Base-by-base conservation (phyloP, 2,329 filamentous ascomycete species). In the Xylaria sp. region DNA sequence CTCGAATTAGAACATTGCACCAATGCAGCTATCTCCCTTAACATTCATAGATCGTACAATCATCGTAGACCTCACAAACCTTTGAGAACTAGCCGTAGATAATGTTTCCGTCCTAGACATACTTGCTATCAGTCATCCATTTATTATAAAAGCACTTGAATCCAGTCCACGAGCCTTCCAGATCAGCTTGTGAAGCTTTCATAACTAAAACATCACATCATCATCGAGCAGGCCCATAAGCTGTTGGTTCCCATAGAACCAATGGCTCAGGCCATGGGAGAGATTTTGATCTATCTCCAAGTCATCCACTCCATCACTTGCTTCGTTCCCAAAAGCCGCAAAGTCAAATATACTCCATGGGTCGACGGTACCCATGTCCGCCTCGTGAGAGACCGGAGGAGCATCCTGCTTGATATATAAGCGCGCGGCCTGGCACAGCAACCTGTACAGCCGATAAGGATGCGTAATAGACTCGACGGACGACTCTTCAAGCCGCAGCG, bases 381-480 rank as follows among this genome's bases (percentile, higher is more conserved):
- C 12, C 18, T 36, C 63, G 5, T 52, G 15, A 23, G 48, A n/a
- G 43, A 36, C 20, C 0, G 28, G 13, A 28, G 61, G 58, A 9
- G 13, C 20, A 39, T 46, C 57, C 20, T 64, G 67, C 55, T 75
- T 63, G 28, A 79, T 69, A 43, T 77, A 76, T 2, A 79, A 69
- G 3, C 74, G 73, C 2, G 80, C 79, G 52, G 79, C 75, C 60
- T 77, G 71, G 25, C 78, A 78, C 0, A 82, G 76, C 1, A 82
- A 72, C 7, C 77, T 67, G 20, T 81, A 81, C 1, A 82, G 67
- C 25, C 75, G 77, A 62, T 79, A 73, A 0, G 79, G 78, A 33
- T 81, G 78, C 13, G 79, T 78, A 10, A 61, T 69, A 10, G 75
- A 67, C 15, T 76, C 71, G 7, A 20, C 7, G 5, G 59, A 31